These are phyloP conservation scores for Dissophora ornata DNA, from an alignment of 192 early-diverging fungal genomes.

Conservation along the genomic window DNA sequence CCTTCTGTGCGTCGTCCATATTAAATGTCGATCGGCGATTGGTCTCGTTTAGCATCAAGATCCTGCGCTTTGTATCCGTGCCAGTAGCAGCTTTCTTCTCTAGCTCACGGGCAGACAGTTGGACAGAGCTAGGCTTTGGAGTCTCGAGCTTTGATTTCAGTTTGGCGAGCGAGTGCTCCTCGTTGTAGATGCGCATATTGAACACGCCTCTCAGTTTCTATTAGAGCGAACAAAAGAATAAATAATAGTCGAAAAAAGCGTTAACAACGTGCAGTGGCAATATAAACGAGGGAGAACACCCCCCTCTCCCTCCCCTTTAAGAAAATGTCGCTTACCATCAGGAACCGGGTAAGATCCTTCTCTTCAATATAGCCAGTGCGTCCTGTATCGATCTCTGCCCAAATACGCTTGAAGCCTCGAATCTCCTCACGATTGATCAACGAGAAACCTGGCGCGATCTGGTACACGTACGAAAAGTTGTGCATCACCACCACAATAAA, in stretches of 20 bases:
- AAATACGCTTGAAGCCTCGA: slow-evolving; percentile 66
- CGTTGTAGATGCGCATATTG: slow-evolving; percentile 60
- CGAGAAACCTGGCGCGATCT: slow-evolving; percentile 68
- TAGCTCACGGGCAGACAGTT: slow-evolving; percentile 40
- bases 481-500: slow-evolving; percentile 71
- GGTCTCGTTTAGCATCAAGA: slow-evolving; percentile 46
- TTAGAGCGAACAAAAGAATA: not conserved
- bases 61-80: not conserved
- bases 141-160: slow-evolving; percentile 48
- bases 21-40: slow-evolving; percentile 16
- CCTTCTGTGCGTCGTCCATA: too few relatives aligned
- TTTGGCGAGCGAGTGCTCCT: slow-evolving; percentile 56
- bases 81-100: slow-evolving; percentile 16
- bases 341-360: slow-evolving; percentile 61
- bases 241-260: not conserved
- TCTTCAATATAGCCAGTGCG: slow-evolving; percentile 62
- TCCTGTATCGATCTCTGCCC: slow-evolving; percentile 60
- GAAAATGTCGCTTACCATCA: slow-evolving; percentile 63
- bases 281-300: too few relatives aligned
- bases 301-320: too few relatives aligned
- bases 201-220: slow-evolving; percentile 66
- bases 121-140: slow-evolving; percentile 31
- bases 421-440: slow-evolving; percentile 70
- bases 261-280: too few relatives aligned
- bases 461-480: slow-evolving; percentile 73